Evolutionary conservation across 768 basidiomycete species (phyloP).

Genomic region (Lepiota subincarnata): DNA sequence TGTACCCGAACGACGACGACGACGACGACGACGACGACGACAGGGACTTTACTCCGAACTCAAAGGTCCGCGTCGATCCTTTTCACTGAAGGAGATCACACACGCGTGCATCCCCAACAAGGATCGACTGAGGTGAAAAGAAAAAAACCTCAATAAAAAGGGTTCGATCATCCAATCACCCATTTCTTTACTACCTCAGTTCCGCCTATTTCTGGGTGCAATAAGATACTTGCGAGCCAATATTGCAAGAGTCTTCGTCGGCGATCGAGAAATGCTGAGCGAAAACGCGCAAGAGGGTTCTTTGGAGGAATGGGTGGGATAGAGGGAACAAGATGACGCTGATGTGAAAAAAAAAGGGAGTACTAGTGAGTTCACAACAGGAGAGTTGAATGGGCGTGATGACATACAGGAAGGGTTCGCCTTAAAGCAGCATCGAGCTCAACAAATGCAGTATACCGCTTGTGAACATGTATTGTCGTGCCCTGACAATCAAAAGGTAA

Average conservation of each 20-base stretch:
- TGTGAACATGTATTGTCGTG: constrained; percentile 60
- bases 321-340: constrained; percentile 42
- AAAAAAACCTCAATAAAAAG: too few species aligned
- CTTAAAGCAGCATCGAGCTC: constrained; percentile 46
- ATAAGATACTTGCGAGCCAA: constrained; percentile 60
- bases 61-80: too few species aligned
- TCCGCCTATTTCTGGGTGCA: constrained; percentile 70
- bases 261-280: constrained; percentile 63
- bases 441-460: constrained; percentile 65
- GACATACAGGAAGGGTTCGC: constrained; percentile 49
- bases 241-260: constrained; percentile 57
- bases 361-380: not conserved
- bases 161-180: constrained; percentile 37
- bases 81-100: too few species aligned
- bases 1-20: too few species aligned
- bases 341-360: constrained; percentile 11
- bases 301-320: constrained; percentile 67
- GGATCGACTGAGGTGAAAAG: not conserved
- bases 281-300: constrained; percentile 60
- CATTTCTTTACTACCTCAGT: constrained; percentile 56
- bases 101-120: too few species aligned
- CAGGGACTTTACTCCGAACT: too few species aligned
- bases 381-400: not conserved
- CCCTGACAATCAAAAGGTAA: constrained; percentile 32
- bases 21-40: too few species aligned